phyloP scores from a whole-genome alignment of 495 filamentous ascomycete genomes.

The Daldinia concentrica region DNA sequence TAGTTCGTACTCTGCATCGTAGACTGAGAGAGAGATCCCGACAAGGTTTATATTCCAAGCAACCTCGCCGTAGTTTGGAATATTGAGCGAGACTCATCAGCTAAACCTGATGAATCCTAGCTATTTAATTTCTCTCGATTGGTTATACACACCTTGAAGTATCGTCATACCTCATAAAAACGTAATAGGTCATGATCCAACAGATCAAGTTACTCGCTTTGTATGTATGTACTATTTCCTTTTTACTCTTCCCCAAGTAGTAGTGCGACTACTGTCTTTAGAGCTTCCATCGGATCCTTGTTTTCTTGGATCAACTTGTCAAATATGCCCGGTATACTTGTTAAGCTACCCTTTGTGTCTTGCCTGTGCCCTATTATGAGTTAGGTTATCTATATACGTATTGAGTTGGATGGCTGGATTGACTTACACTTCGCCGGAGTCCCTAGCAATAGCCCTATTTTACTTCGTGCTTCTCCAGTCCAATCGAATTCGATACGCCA shows the following conservation, averaged over 20 bases:
- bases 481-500: slow-evolving; percentile 70
- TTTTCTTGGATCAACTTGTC: slow-evolving; percentile 59
- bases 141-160: neutral
- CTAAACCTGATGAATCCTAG: neutral
- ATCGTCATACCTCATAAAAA: slow-evolving; percentile 12
- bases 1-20: neutral
- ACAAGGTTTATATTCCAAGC: neutral
- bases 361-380: slow-evolving; percentile 57
- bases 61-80: neutral
- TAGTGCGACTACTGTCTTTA: slow-evolving; percentile 62
- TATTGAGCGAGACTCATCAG: neutral
- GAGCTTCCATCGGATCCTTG: slow-evolving; percentile 60
- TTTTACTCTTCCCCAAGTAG: slow-evolving; percentile 51
- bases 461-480: slow-evolving; percentile 68
- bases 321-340: slow-evolving; percentile 62
- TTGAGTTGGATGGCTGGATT: neutral
- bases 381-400: slow-evolving; percentile 35
- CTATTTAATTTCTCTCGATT: neutral
- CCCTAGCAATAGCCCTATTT: slow-evolving; percentile 55
- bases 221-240: neutral
- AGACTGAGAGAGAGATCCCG: neutral
- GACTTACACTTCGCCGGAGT: slow-evolving; percentile 63
- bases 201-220: neutral
- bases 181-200: neutral
- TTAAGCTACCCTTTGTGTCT: slow-evolving; percentile 58